Evolutionary conservation across 1,284 basidiomycete genomes (phyloP), one percentile per base, ranked within the genome.

Genomic region (Bondarzewia mesenterica): DNA sequence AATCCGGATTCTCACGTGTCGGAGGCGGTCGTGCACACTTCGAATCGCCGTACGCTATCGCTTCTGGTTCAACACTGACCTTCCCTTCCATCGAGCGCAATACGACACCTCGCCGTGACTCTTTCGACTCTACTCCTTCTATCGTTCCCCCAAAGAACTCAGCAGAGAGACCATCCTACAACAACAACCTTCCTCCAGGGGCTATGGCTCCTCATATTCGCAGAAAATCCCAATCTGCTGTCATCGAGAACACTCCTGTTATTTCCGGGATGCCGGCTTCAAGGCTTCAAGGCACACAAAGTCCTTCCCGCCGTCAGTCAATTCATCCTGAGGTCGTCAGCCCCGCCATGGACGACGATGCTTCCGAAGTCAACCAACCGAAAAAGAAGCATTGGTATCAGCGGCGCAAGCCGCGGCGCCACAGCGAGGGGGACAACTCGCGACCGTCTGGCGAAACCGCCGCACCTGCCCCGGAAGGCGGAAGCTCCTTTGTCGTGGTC

Each of bases 21-120:
- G 86, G 82, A 14, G 88, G 88, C 16, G 88, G 88, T 6, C 74
- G 82, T 29, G 84, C 88, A 1, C 82, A 89, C 58, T 85, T 80
- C 46, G 85, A 90, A 49, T 70, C 79, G 4, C 87, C 87, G 0
- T 90, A 89, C 60, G 83, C 87, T 1, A 88, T 89, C 49, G 65
- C 74, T 16, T 65, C 69, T 5, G 62, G 63, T 15, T 63, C 69
- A 36, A 80, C 75, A 3, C 73, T 80, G 51, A 77, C 80, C 2
- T 82, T 85, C 69, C 81, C 82, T 10, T 84, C 81, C 5, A 66
- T 79, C 23, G 79, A 78, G 36, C 74, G 73, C 48, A 69, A 67
- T 44, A 23, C 40, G 39, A 53, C 57, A 4, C 42, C 56, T 2
- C 52, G 49, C 22, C 60, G 63, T 26, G 52, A 58, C 42, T 54